Evolutionary conservation across 768 basidiomycete genomes (phyloP).

Genomic region (Mycena galericulata): DNA sequence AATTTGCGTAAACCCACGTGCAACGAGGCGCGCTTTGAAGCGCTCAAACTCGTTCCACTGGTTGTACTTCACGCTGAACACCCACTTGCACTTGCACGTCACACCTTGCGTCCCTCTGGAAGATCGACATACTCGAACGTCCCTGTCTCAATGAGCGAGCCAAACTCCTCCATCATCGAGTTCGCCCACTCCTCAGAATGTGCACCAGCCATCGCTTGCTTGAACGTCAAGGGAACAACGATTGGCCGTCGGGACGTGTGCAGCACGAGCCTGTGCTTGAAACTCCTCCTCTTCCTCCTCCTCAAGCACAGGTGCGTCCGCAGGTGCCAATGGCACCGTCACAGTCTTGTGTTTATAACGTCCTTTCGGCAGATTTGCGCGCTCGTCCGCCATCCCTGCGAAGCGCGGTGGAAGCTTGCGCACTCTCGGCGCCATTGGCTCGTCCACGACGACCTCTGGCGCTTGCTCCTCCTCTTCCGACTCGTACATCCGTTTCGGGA

Average conservation of each 20-base stretch:
- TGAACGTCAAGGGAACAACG: slow-evolving; percentile 2
- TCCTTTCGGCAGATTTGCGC: slow-evolving; percentile 9
- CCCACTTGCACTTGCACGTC: slow-evolving; percentile 13
- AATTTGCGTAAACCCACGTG: slow-evolving; percentile 2
- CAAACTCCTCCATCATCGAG: not conserved
- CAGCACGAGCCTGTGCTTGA: slow-evolving; percentile 12
- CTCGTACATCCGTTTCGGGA: not conserved
- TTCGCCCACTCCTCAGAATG: not conserved
- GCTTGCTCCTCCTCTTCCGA: not conserved
- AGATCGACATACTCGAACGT: not conserved
- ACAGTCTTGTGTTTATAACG: slow-evolving; percentile 3
- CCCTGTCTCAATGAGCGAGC: not conserved
- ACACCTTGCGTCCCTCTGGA: not conserved
- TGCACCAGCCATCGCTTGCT: not conserved
- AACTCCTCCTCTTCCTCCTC: slow-evolving; percentile 2
- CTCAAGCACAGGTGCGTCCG: slow-evolving; percentile 1
- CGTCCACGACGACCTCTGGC: not conserved
- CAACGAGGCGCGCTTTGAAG: not conserved
- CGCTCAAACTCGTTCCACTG: slow-evolving; percentile 7
- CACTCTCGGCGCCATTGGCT: not conserved
- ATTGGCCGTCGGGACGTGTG: not conserved
- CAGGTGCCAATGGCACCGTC: too few relatives aligned
- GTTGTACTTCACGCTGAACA: not conserved
- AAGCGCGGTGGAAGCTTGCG: slow-evolving; percentile 2
- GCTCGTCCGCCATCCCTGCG: slow-evolving; percentile 1